phyloP scores from a whole-genome alignment of 2,329 filamentous ascomycete species.

The Talaromyces rugulosus region DNA sequence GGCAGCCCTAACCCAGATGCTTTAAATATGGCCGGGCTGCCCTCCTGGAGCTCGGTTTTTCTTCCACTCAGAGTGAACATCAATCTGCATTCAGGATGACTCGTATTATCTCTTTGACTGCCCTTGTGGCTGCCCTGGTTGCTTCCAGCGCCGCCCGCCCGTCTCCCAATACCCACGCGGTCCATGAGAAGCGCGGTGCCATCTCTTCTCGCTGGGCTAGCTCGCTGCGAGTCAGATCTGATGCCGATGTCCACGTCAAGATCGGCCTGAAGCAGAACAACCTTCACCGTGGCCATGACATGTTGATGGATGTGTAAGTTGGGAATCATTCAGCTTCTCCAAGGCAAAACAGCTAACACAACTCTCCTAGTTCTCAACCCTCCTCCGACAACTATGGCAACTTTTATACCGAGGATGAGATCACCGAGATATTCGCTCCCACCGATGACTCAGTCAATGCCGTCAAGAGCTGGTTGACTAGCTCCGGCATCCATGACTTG shows the following conservation, averaged over 20 bases:
- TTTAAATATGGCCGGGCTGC: neutral
- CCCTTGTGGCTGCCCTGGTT: conserved; percentile 8
- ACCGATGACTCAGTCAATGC: conserved; percentile 44
- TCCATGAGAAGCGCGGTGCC: conserved; percentile 10
- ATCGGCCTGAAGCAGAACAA: conserved; percentile 12
- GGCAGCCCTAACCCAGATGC: neutral
- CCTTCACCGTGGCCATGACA: conserved; percentile 7
- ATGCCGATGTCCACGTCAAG: conserved; percentile 8
- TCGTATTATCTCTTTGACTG: conserved; percentile 6
- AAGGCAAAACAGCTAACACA: neutral
- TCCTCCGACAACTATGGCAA: conserved; percentile 39
- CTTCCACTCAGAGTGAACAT: neutral
- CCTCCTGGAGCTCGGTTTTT: neutral
- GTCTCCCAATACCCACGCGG: conserved; percentile 6
- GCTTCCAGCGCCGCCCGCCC: conserved; percentile 7
- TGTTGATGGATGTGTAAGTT: conserved; percentile 12
- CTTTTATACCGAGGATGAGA: conserved; percentile 40
- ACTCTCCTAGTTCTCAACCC: conserved; percentile 27
- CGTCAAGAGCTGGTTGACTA: conserved; percentile 52
- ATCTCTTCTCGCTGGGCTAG: conserved; percentile 8
- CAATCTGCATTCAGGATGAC: conserved; percentile 1
- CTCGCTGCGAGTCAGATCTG: conserved; percentile 2
- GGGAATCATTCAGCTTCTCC: neutral
- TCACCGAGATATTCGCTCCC: conserved; percentile 42
- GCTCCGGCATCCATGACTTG: conserved; percentile 46